Evolutionary conservation across 2,329 filamentous ascomycete genomes (phyloP), one percentile per base, ranked within the genome.

Genomic region (Beauveria varroae): DNA sequence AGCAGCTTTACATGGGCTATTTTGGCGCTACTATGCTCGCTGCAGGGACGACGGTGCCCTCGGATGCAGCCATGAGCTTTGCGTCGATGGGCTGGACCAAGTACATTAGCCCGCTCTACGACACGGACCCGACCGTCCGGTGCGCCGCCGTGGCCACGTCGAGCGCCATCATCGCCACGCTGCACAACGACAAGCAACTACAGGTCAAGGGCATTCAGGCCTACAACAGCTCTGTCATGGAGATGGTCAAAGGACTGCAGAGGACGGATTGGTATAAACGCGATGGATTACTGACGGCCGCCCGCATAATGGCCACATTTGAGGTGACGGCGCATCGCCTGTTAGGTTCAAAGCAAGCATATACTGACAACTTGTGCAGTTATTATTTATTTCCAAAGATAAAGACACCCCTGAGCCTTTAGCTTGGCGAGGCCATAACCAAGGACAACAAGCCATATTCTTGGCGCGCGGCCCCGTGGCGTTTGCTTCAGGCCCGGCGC

Each of bases 71-170:
- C 12, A 61, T 52, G 22, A 58, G 44, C 12, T 50, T 66, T 55
- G 62, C 62, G 3, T 61, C 63, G 20, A 62, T 65, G 26, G 66
- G 66, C 30, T 69, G 67, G 67, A 65, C 66, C n/a, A 58, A 60
- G 5, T 52, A 65, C 8, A 64, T 64, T 26, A 59, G 63, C 14
- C 62, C 65, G 7, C 64, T 67, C 9, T 68, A 66, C 26, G 53
- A 64, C 22, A 63, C 64, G 26, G 66, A 68, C 24, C 26, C 62
- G 12, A 59, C 61, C 16, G 62, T 66, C 24, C 54, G 63, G 3
- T 64, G 62, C 43, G 64, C 64, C 1, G 51, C 68, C 3, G 22
- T 67, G n/a, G 67, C 67, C 3, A 62, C 68, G 26, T 66, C 66
- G 12, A 62, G 65, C 18, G 65, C 63, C 1, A 67, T 66, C 6